Conservation (phyloP, 129 eudicot genomes). For the Smallanthus sonchifolius region DNA sequence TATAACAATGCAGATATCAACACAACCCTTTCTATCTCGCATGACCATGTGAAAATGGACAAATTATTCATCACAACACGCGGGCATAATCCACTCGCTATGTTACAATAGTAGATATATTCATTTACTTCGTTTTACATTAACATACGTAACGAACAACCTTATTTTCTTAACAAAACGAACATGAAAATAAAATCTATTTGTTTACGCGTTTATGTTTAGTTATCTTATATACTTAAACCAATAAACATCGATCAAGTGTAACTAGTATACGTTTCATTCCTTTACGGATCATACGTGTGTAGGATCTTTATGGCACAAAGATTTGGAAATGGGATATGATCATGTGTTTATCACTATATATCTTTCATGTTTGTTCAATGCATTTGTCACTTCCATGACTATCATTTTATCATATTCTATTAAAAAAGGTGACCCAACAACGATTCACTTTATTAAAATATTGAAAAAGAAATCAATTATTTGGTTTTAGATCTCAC, state of each 20-base stretch:
- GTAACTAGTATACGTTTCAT: background rate
- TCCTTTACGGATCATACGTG: background rate
- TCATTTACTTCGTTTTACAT: too few relatives aligned
- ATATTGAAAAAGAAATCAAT: background rate
- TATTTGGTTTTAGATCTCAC: background rate
- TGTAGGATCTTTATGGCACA: background rate
- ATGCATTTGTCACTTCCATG: background rate
- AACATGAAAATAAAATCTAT: too few relatives aligned
- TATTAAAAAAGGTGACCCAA: background rate
- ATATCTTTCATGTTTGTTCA: background rate
- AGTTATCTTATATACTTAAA: background rate
- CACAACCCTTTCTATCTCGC: background rate
- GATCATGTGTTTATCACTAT: background rate
- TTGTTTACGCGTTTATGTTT: too few relatives aligned
- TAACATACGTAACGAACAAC: too few relatives aligned
- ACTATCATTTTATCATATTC: background rate
- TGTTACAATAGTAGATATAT: too few relatives aligned
- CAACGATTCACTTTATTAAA: background rate
- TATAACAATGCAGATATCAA: background rate
- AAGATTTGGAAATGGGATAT: background rate
- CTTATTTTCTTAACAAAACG: too few relatives aligned
- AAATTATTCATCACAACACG: too few relatives aligned
- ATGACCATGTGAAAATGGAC: background rate
- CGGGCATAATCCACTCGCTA: too few relatives aligned
- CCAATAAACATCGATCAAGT: background rate